Evolutionary conservation across 352 stramenopile genomes (phyloP), one percentile per base, ranked within the genome.

Genomic region (Blastocystis sp.): DNA sequence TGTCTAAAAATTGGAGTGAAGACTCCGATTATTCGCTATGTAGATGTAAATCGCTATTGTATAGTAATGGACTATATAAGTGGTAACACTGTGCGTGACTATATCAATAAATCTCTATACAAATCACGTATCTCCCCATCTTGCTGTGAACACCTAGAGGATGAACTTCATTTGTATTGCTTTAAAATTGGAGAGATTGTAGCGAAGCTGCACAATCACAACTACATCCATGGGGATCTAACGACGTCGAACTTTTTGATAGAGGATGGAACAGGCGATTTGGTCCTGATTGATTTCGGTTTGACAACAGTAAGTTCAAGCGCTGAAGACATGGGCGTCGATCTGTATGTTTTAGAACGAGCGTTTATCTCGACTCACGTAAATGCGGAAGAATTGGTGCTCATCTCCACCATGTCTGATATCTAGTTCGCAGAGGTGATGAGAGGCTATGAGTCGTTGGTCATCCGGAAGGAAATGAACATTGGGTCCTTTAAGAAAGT

Each of bases 321-420:
- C 63, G 37, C 54, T 13, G 94, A 97, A 69, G 94, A 97, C 90
- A 96, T 96, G 80, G 94, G 94, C 20, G 94, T 97, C 13, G 94
- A 97, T 54, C 91, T 97, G 9, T 97, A 97, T 90, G 94, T 97
- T 43, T 94, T 97, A 92, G 94, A 97, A 90, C 93, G 94, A 55
- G 94, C 94, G 2, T 96, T 97, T 90, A 92, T 93, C 87, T 96
- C 93, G 68, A 96, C 94, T 7, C 94, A 97, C 87, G 91, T 95
- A 47, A 93, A 95, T 50, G 62, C 77, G 34, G 59, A 77, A 47
- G 66, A 79, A 23, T 69, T 88, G 68, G 77, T 88, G 76, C 43
- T 6, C 20, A 61, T 29, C 34, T 11, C 6, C 0, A 11, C 15
- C 3, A 39, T 4, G 11, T n/a, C 5, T 88, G 92, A 96, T 54